Conservation (phyloP, 2,329 filamentous ascomycete species). For the Colletotrichum eleusines region DNA sequence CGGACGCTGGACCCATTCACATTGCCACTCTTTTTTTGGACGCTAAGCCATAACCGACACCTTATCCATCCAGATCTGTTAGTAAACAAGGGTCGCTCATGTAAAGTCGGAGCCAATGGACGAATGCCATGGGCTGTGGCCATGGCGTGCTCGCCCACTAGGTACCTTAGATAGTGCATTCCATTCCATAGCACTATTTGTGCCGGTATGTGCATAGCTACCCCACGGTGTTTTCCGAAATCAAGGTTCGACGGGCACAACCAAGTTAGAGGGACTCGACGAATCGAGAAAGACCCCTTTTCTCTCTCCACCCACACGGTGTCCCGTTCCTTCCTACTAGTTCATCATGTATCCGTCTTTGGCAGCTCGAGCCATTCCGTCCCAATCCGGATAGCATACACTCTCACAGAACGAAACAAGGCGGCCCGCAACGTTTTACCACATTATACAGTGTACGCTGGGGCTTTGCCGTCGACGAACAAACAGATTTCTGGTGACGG, state of each 20-base stretch:
- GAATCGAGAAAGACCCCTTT: constrained; percentile 29
- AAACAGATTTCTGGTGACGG: background rate
- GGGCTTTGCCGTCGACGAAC: background rate
- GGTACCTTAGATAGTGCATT: background rate
- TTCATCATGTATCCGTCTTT: background rate
- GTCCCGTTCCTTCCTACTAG: background rate
- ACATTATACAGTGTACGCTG: background rate
- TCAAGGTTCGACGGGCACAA: constrained; percentile 1
- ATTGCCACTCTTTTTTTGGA: constrained; percentile 38
- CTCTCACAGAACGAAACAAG: background rate
- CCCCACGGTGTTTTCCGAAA: constrained; percentile 11
- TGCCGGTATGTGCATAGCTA: background rate
- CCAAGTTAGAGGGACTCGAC: constrained; percentile 5
- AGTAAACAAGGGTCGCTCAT: constrained; percentile 14
- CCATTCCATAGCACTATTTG: too few relatives aligned
- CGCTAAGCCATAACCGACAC: constrained; percentile 27
- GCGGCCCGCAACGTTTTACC: background rate
- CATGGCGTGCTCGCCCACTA: background rate
- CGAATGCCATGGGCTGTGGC: background rate
- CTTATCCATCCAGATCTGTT: constrained; percentile 3
- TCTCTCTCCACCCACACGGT: background rate
- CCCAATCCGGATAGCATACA: background rate
- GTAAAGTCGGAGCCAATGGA: constrained; percentile 6
- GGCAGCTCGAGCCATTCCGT: background rate
- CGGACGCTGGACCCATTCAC: constrained; percentile 1